These are phyloP conservation scores for Leishmania tarentolae DNA, from an alignment of 208 protist genomes.

Conservation along the genomic window DNA sequence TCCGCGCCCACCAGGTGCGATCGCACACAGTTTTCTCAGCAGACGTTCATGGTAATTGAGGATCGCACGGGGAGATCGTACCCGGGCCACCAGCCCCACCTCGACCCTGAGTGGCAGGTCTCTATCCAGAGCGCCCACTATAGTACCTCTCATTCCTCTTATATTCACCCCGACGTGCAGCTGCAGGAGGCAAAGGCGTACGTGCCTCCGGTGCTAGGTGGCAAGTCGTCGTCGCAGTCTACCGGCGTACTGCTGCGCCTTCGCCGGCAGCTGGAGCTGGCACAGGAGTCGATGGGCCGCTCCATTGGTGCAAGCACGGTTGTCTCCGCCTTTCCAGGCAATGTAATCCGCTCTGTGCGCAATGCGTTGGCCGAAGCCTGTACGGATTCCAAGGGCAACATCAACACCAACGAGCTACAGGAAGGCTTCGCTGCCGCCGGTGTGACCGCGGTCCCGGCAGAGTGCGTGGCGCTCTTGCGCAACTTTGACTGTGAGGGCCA, in stretches of 20 bases:
- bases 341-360: conserved; percentile 65
- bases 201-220: conserved; percentile 62
- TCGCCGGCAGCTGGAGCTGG: conserved; percentile 58
- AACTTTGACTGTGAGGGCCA: conserved; percentile 61
- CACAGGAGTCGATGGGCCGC: conserved; percentile 22
- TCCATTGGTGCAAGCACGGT: neutral
- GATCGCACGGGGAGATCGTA: conserved; percentile 71
- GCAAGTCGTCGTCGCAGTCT: conserved; percentile 57
- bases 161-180: conserved; percentile 33
- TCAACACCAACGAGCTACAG: conserved; percentile 75
- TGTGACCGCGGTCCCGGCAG: conserved; percentile 40
- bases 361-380: conserved; percentile 36
- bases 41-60: conserved; percentile 76
- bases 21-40: conserved; percentile 57
- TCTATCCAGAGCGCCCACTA: conserved; percentile 11
- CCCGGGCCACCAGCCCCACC: conserved; percentile 83
- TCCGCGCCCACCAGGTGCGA: conserved; percentile 7
- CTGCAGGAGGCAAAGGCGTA: conserved; percentile 29
- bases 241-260: conserved; percentile 69
- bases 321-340: conserved; percentile 68
- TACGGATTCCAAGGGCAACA: conserved; percentile 34
- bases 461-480: conserved; percentile 75
- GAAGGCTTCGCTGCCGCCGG: conserved; percentile 50
- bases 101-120: conserved; percentile 52
- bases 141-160: conserved; percentile 34